Percentiles rank a stretch among this genome's conserved stretches.
phyloP scores from a whole-genome alignment of 2,329 filamentous ascomycete genomes.

The Peltaster fructicola region DNA sequence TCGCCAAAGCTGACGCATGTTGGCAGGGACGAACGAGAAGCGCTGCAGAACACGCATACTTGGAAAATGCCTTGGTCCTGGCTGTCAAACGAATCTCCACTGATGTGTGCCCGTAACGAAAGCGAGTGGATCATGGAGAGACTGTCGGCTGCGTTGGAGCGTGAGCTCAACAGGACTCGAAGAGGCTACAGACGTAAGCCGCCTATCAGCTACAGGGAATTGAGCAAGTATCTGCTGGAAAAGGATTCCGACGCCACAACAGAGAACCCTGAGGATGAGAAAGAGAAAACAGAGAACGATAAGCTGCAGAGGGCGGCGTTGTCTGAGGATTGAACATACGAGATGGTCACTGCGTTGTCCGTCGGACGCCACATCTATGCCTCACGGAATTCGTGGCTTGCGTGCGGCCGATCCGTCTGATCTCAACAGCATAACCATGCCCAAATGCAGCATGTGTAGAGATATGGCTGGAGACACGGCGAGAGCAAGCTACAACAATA shows the following conservation, averaged over 20 bases:
- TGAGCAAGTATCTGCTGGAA: slow-evolving; percentile 2
- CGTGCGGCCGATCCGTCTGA: too few relatives aligned
- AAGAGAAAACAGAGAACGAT: too few relatives aligned
- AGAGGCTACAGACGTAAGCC: slow-evolving; percentile 13
- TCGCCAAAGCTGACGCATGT: neutral
- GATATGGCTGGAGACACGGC: too few relatives aligned
- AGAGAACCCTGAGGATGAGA: slow-evolving; percentile 2
- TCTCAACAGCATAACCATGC: too few relatives aligned
- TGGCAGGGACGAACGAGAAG: slow-evolving; percentile 1
- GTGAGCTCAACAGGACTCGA: slow-evolving; percentile 24
- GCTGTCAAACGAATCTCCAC: slow-evolving; percentile 50
- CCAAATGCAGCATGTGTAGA: too few relatives aligned
- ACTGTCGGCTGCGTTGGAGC: slow-evolving; percentile 38
- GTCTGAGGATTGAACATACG: too few relatives aligned
- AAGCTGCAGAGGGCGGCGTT: too few relatives aligned
- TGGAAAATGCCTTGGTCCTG: slow-evolving; percentile 44
- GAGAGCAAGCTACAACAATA: too few relatives aligned
- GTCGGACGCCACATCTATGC: too few relatives aligned
- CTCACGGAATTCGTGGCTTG: too few relatives aligned
- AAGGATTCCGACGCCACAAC: too few relatives aligned
- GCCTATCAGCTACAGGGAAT: slow-evolving; percentile 15
- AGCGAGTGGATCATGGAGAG: slow-evolving; percentile 56
- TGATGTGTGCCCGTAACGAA: slow-evolving; percentile 52
- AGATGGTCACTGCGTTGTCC: too few relatives aligned
- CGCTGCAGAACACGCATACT: slow-evolving; percentile 1